Evolutionary conservation across 2,329 filamentous ascomycete species (phyloP), one percentile per base, ranked within the genome.

Genomic region (Blastomyces parvus): DNA sequence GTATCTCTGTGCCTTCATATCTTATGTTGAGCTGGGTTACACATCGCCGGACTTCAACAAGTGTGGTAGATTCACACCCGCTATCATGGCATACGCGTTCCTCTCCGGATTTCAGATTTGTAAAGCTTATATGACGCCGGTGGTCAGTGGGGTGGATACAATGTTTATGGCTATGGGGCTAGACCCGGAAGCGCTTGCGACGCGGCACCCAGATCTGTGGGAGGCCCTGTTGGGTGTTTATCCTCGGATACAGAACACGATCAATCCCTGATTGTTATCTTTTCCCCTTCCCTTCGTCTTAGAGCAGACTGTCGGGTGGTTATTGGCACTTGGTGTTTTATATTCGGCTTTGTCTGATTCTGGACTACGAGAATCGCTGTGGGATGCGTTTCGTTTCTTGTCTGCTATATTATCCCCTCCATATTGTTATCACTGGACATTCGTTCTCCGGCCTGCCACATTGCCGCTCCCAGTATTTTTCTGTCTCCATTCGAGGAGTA

Each of bases 61-160:
- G 13, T 85, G 86, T 63, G 80, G 78, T 25, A 71, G 76, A 13
- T 95, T 86, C 73, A 94, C 90, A 0, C 82, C 88, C 0, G 86
- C 95, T 9, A 83, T 96, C 22, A 84, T 96, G 72, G 90, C 90
- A 0, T 95, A 93, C 74, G 81, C 91, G 0, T 96, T 97, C 78
- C 78, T 97, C 61, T 92, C 97, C 67, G 93, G 93, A 7, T 78
- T 96, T 67, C 93, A 97, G 74, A 88, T 97, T 65, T 89, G 88
- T 73, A 89, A 95, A 74, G 85, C 96, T 67, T 95, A 97, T 77
- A 89, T 93, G 42, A 93, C 90, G 0, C 93, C 93, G 0, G 81
- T 97, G 63, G 87, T 87, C 66, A 92, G 88, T 70, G 93, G 93
- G n/a, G 85, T 96, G 66, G 89, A 96, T 68, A 95, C 92, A 0